phyloP scores from a whole-genome alignment of 352 stramenopile genomes.

The Phytophthora uliginosa region DNA sequence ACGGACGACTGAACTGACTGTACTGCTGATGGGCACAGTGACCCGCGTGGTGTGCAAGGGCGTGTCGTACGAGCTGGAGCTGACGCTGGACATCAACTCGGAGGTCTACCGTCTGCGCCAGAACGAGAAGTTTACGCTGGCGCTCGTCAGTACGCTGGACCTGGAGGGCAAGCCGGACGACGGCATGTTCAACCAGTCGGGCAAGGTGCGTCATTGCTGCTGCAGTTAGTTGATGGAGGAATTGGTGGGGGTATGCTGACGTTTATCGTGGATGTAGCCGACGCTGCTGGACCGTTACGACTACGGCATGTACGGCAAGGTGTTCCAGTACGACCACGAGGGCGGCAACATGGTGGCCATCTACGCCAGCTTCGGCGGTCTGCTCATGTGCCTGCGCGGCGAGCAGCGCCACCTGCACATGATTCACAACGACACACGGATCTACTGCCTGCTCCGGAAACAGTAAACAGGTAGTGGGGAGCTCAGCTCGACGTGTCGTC shows the following conservation, averaged over 20 bases:
- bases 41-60: conserved; percentile 97
- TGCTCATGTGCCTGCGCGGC: conserved; percentile 98
- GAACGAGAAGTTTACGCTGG: conserved; percentile 97
- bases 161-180: conserved; percentile 97
- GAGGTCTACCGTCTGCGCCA: conserved; percentile 97
- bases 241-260: conserved; percentile 12
- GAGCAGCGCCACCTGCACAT: conserved; percentile 98
- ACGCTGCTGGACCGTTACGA: conserved; percentile 98
- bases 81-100: conserved; percentile 98
- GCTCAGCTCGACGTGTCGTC: not conserved
- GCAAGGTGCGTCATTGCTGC: conserved; percentile 64
- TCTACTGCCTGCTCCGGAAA: conserved; percentile 95
- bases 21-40: conserved; percentile 54
- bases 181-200: conserved; percentile 94
- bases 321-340: conserved; percentile 98
- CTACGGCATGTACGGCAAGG: conserved; percentile 99
- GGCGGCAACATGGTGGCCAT: conserved; percentile 95
- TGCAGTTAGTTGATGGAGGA: not conserved
- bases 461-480: conserved; percentile 55
- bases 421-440: conserved; percentile 97
- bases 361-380: conserved; percentile 96
- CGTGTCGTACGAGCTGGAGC: conserved; percentile 98
- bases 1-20: conserved; percentile 2
- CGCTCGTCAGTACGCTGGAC: conserved; percentile 97
- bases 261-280: conserved; percentile 41